phyloP scores from a whole-genome alignment of 371 early-diverging fungal species.

The Mucor irregularis region DNA sequence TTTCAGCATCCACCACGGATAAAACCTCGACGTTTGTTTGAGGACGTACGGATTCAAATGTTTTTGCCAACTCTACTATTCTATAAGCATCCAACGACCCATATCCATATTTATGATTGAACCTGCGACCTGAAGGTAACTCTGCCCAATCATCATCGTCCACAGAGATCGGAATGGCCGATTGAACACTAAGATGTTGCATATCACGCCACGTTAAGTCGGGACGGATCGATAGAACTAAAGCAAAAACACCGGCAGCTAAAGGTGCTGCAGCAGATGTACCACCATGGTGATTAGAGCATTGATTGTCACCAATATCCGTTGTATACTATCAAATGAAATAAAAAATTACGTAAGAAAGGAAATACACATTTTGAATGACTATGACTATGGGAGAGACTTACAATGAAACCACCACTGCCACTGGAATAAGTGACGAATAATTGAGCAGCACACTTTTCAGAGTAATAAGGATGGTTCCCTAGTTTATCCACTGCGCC shows the following conservation, averaged over 20 bases:
- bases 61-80: conserved; percentile 75
- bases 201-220: conserved; percentile 92
- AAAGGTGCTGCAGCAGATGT: conserved; percentile 92
- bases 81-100: conserved; percentile 84
- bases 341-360: not conserved
- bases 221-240: conserved; percentile 69
- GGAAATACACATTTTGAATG: not conserved
- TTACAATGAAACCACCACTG: conserved; percentile 62
- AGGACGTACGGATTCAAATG: conserved; percentile 54
- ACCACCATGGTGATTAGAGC: conserved; percentile 77
- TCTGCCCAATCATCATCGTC: conserved; percentile 64
- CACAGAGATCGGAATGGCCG: conserved; percentile 73
- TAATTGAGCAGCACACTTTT: conserved; percentile 86
- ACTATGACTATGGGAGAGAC: not conserved
- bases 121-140: conserved; percentile 69
- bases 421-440: conserved; percentile 85
- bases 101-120: conserved; percentile 89
- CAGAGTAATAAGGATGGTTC: conserved; percentile 83
- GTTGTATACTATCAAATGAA: conserved; percentile 58
- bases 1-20: conserved; percentile 30
- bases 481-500: conserved; percentile 82
- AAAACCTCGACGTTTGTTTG: conserved; percentile 59
- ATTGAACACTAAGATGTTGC: conserved; percentile 79
- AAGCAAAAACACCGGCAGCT: conserved; percentile 79
- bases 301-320: conserved; percentile 60